A percentile compares a stretch with the other conserved stretches of the same genome.
These are phyloP conservation scores for Luvunga scandens DNA, from an alignment of 345 rosid genomes.

Conservation along the genomic window DNA sequence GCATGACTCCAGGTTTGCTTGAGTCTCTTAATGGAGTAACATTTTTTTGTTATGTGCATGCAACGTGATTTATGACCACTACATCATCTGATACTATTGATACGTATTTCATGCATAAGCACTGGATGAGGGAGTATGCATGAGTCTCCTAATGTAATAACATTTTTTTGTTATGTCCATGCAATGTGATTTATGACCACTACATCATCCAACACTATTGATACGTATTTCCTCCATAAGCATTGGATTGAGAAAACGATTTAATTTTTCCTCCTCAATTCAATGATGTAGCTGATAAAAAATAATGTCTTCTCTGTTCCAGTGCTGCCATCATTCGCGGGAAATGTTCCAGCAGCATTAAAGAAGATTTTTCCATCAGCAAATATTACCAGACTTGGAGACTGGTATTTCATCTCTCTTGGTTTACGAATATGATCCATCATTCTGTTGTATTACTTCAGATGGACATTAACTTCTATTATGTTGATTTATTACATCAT, in stretches of 20 bases:
- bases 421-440: not conserved
- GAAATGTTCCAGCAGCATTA: conserved; percentile 92
- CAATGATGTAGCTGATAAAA: conserved; percentile 3
- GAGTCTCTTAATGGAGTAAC: not conserved
- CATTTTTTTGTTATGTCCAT: not conserved
- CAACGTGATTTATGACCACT: not conserved
- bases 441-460: not conserved
- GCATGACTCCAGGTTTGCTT: conserved; percentile 89
- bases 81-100: not conserved
- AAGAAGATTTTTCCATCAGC: conserved; percentile 70
- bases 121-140: not conserved
- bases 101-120: not conserved
- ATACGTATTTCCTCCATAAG: not conserved
- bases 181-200: not conserved
- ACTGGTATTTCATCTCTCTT: conserved; percentile 57
- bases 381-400: conserved; percentile 81
- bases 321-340: conserved; percentile 98
- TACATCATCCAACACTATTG: not conserved
- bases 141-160: not conserved
- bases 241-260: not conserved
- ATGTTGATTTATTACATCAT: conserved; percentile 8
- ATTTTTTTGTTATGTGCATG: not conserved
- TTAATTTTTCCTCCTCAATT: not conserved
- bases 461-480: conserved; percentile 5
- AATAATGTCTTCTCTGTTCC: conserved; percentile 21